Evolutionary conservation across 2,329 filamentous ascomycete genomes (phyloP).

Genomic region (Colletotrichum tropicale): DNA sequence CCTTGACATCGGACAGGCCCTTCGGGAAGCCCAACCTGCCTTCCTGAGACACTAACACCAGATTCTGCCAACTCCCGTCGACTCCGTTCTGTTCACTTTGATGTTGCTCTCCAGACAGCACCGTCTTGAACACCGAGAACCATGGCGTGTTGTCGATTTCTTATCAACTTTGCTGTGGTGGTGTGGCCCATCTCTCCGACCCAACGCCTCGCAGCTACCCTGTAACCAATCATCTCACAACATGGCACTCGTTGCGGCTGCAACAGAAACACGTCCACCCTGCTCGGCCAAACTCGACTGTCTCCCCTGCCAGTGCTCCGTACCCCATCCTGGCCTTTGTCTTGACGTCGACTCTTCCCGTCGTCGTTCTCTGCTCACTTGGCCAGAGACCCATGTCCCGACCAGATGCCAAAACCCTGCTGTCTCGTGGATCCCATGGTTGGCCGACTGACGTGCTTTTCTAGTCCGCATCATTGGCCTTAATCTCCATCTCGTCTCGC

Average conservation of each 20-base stretch:
- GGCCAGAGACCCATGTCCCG: not conserved
- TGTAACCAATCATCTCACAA: conserved; percentile 31
- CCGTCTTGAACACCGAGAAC: not conserved
- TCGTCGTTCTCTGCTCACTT: not conserved
- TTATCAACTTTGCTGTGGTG: not conserved
- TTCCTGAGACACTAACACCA: not conserved
- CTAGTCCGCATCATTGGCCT: conserved; percentile 5
- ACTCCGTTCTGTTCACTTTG: not conserved
- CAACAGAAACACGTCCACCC: conserved; percentile 31
- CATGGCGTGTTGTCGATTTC: conserved; percentile 4
- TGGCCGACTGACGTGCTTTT: conserved; percentile 4
- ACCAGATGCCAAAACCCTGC: not conserved
- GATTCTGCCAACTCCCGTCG: conserved; percentile 14
- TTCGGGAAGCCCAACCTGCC: not conserved
- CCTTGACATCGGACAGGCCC: not conserved
- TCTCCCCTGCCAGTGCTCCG: not conserved
- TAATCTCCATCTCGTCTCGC: not conserved
- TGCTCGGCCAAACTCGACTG: conserved; percentile 20
- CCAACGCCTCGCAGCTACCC: conserved; percentile 23
- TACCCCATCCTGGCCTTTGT: conserved; percentile 16
- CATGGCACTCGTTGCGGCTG: conserved; percentile 29
- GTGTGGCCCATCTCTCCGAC: conserved; percentile 23
- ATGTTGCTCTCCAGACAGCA: not conserved
- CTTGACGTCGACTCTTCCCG: not conserved
- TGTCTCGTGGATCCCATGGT: not conserved